These are phyloP conservation scores for Schrenkiella parvula DNA, from an alignment of 345 rosid genomes.

Conservation along the genomic window DNA sequence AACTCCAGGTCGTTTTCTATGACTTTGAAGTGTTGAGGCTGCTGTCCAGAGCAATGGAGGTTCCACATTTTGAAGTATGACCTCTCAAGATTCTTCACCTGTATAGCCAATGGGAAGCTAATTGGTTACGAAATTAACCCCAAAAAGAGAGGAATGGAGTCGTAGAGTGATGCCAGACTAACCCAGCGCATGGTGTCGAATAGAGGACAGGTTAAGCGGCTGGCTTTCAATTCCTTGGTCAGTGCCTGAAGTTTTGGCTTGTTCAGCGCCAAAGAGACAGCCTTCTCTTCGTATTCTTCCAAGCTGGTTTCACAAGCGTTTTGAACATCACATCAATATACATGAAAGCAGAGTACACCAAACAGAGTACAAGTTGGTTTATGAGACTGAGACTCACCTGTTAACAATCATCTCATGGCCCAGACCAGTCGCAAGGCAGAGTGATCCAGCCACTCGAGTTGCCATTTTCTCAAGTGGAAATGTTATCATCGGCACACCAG, in stretches of 20 bases:
- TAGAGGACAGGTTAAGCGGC: constrained; percentile 78
- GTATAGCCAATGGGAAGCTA: constrained; percentile 1
- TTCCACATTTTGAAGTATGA: constrained; percentile 96
- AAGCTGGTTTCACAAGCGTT: constrained; percentile 42
- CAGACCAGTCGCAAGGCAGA: constrained; percentile 92
- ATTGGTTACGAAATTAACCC: background rate
- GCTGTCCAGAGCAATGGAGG: constrained; percentile 66
- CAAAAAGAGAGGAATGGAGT: background rate
- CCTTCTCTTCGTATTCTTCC: constrained; percentile 92
- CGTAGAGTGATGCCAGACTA: constrained; percentile 16
- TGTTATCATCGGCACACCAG: constrained; percentile 98
- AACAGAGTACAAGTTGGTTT: background rate
- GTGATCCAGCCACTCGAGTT: constrained; percentile 97
- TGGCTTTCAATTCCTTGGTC: constrained; percentile 57
- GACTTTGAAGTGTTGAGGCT: constrained; percentile 80
- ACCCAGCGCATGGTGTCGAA: constrained; percentile 98
- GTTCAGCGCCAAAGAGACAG: constrained; percentile 71
- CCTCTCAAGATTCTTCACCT: constrained; percentile 91
- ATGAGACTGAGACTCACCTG: constrained; percentile 44
- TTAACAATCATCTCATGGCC: constrained; percentile 97
- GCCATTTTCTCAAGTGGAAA: constrained; percentile 99
- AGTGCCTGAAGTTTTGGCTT: constrained; percentile 68
- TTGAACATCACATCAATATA: background rate
- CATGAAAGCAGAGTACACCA: too few species aligned
- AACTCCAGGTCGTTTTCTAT: constrained; percentile 70